phyloP scores from a whole-genome alignment of 768 basidiomycete species.

The Trametes punicea region DNA sequence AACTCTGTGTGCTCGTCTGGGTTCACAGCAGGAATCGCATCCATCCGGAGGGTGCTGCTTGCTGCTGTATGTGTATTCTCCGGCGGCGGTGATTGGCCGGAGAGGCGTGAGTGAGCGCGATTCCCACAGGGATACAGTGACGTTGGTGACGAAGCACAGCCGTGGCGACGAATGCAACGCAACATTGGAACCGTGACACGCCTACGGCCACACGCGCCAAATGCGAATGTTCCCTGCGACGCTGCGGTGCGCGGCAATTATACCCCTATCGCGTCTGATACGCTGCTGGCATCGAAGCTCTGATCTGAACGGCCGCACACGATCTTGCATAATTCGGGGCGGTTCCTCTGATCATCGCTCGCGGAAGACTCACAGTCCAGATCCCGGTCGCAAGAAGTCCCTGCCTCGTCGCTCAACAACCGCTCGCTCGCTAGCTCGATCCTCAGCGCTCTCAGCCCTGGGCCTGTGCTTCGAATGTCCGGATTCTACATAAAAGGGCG shows the following conservation, averaged over 20 bases:
- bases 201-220: background rate
- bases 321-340: slow-evolving; percentile 19
- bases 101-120: slow-evolving; percentile 1
- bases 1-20: slow-evolving; percentile 33
- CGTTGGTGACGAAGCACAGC: slow-evolving; percentile 1
- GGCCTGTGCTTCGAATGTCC: background rate
- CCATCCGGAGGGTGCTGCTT: slow-evolving; percentile 17
- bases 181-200: background rate
- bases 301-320: slow-evolving; percentile 14
- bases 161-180: too few relatives aligned
- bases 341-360: slow-evolving; percentile 22
- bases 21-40: slow-evolving; percentile 29
- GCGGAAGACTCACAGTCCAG: slow-evolving; percentile 17
- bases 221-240: background rate
- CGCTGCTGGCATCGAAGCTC: slow-evolving; percentile 17
- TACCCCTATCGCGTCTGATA: slow-evolving; percentile 18
- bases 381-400: slow-evolving; percentile 15
- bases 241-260: slow-evolving; percentile 18
- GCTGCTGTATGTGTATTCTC: too few relatives aligned
- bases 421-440: background rate
- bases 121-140: slow-evolving; percentile 13
- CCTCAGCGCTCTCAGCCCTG: background rate
- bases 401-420: slow-evolving; percentile 6
- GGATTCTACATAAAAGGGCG: slow-evolving; percentile 5
- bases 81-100: slow-evolving; percentile 19